These are phyloP conservation scores for Hypomontagnella monticulosa DNA, from an alignment of 495 filamentous ascomycete species.

Conservation along the genomic window DNA sequence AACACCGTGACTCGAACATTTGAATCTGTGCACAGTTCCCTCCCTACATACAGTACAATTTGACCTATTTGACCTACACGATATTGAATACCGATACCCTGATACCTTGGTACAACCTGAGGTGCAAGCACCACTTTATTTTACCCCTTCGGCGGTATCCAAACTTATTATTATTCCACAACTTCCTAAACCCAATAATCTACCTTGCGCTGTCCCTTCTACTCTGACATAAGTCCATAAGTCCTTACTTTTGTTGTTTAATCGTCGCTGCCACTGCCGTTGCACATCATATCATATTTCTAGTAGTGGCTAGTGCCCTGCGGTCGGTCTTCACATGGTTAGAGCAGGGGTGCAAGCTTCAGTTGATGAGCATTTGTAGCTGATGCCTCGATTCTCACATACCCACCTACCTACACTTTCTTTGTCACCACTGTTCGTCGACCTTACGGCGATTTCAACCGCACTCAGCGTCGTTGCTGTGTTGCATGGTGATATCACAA, in stretches of 20 bases:
- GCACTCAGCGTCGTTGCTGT: background rate
- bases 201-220: slow-evolving; percentile 32
- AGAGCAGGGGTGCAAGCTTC: slow-evolving; percentile 28
- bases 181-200: slow-evolving; percentile 21
- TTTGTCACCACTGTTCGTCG: slow-evolving; percentile 3
- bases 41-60: slow-evolving; percentile 2
- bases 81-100: no score
- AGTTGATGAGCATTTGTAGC: slow-evolving; percentile 15
- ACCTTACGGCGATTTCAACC: background rate
- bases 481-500: background rate
- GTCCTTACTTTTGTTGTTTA: slow-evolving; percentile 12
- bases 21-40: slow-evolving; percentile 4
- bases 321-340: slow-evolving; percentile 6
- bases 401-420: background rate
- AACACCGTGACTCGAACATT: no score
- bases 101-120: slow-evolving; percentile 39
- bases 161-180: slow-evolving; percentile 23
- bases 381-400: slow-evolving; percentile 28
- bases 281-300: slow-evolving; percentile 9
- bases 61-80: no score
- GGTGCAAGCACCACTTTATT: slow-evolving; percentile 32
- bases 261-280: slow-evolving; percentile 1
- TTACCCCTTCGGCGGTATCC: slow-evolving; percentile 29
- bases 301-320: slow-evolving; percentile 22
- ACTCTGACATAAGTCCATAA: slow-evolving; percentile 36